A percentile compares a stretch with the other conserved stretches of the same genome.
phyloP scores from a whole-genome alignment of 1,139 yeast species.

The Scheffersomyces illinoinensis region DNA sequence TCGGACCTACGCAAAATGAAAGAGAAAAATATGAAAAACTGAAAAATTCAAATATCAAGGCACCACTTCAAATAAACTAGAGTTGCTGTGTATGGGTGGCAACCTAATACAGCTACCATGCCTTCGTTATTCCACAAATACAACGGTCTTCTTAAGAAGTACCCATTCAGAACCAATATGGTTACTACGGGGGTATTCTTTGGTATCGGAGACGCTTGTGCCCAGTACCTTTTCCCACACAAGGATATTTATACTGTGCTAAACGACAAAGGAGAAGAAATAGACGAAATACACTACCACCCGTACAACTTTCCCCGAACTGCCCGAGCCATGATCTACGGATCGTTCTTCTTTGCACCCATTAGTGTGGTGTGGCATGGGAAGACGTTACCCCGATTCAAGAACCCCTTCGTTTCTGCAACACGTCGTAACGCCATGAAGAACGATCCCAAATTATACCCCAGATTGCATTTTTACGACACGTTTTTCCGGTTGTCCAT shows the following conservation, averaged over 20 bases:
- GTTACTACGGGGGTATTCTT: conserved; percentile 61
- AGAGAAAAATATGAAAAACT: neutral
- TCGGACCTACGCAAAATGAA: neutral
- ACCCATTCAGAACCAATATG: conserved; percentile 58
- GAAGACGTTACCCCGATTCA: conserved; percentile 50
- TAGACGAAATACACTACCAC: conserved; percentile 7
- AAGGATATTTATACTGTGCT: conserved; percentile 4
- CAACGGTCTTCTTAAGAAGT: conserved; percentile 39
- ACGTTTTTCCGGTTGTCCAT: conserved; percentile 35
- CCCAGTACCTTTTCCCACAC: conserved; percentile 60
- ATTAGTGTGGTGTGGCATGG: conserved; percentile 73
- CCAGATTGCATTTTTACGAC: conserved; percentile 28
- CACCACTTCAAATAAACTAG: neutral
- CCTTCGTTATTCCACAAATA: conserved; percentile 34
- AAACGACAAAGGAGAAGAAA: conserved; percentile 12
- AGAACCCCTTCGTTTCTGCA: conserved; percentile 37
- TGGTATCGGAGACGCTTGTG: conserved; percentile 73
- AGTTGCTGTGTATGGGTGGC: neutral
- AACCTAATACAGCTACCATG: neutral
- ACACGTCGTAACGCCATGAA: conserved; percentile 13
- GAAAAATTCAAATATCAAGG: neutral
- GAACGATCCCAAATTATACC: conserved; percentile 12
- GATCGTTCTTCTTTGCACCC: conserved; percentile 77
- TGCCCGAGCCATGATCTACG: conserved; percentile 67
- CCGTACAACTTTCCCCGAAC: conserved; percentile 49